Percentiles rank a stretch among this genome's conserved stretches.
These are phyloP conservation scores for Termitomyces sp. DNA, from an alignment of 768 basidiomycete genomes.

Conservation along the genomic window DNA sequence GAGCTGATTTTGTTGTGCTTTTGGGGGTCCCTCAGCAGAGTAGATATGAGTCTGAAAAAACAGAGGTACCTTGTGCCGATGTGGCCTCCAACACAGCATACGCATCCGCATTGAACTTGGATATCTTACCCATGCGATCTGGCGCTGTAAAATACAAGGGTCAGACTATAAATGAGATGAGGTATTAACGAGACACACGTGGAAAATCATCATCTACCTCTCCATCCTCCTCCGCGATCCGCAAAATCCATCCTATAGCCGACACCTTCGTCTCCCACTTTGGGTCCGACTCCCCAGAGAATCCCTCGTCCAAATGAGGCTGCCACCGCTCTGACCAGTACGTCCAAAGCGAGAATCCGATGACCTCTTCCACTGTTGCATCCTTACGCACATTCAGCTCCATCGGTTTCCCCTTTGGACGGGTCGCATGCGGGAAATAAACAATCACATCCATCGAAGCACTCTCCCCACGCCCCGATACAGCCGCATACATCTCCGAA, in stretches of 20 bases:
- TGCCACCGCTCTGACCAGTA: conserved; percentile 89
- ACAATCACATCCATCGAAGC: conserved; percentile 65
- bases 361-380: conserved; percentile 91
- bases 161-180: background rate
- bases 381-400: conserved; percentile 78
- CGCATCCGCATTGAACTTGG: conserved; percentile 86
- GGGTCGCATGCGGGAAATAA: conserved; percentile 79
- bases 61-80: conserved; percentile 55
- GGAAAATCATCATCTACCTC: conserved; percentile 99
- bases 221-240: conserved; percentile 95
- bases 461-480: conserved; percentile 70
- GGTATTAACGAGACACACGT: conserved; percentile 39
- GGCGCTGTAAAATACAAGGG: conserved; percentile 57
- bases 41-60: background rate
- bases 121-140: conserved; percentile 79
- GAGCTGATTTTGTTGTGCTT: conserved; percentile 72
- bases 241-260: conserved; percentile 86
- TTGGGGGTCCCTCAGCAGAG: conserved; percentile 11
- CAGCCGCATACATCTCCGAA: conserved; percentile 79
- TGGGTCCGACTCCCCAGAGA: conserved; percentile 57
- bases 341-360: conserved; percentile 88
- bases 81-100: conserved; percentile 86
- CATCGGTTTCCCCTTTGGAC: conserved; percentile 61
- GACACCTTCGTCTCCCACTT: conserved; percentile 56
- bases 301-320: conserved; percentile 70